Percentiles rank a stretch among this genome's conserved stretches.
These are phyloP conservation scores for Erysimum pusillum DNA, from an alignment of 441 rosid species.

Conservation along the genomic window DNA sequence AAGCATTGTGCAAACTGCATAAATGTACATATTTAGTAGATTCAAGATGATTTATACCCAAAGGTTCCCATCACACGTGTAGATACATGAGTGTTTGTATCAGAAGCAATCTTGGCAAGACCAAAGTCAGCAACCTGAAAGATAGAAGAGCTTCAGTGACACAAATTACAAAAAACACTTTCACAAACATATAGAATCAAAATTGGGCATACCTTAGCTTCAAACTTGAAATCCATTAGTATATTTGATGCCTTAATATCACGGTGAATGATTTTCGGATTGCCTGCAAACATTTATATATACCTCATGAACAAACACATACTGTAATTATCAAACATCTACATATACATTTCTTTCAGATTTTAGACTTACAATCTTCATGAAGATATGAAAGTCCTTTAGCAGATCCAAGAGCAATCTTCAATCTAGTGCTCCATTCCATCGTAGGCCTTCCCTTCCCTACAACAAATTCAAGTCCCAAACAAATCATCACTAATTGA, in stretches of 20 bases:
- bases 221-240: constrained; percentile 89
- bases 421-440: constrained; percentile 87
- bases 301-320: constrained; percentile 2
- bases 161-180: neutral
- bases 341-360: neutral
- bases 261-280: constrained; percentile 98
- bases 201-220: constrained; percentile 75
- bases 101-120: constrained; percentile 88
- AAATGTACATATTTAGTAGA: constrained; percentile 3
- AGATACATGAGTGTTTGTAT: constrained; percentile 90
- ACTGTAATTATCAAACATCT: neutral
- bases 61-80: constrained; percentile 99
- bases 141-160: constrained; percentile 32
- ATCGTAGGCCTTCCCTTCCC: constrained; percentile 86
- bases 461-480: constrained; percentile 44
- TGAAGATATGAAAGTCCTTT: constrained; percentile 98
- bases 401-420: constrained; percentile 94
- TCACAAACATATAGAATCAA: neutral
- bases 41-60: constrained; percentile 63
- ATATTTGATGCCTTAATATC: constrained; percentile 94
- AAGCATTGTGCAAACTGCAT: neutral
- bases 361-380: constrained; percentile 82
- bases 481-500: constrained; percentile 32
- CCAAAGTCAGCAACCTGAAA: constrained; percentile 98
- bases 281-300: constrained; percentile 59